Base-by-base conservation (phyloP, 164 flowering plant genomes). In the Aristolochia fimbriata region DNA sequence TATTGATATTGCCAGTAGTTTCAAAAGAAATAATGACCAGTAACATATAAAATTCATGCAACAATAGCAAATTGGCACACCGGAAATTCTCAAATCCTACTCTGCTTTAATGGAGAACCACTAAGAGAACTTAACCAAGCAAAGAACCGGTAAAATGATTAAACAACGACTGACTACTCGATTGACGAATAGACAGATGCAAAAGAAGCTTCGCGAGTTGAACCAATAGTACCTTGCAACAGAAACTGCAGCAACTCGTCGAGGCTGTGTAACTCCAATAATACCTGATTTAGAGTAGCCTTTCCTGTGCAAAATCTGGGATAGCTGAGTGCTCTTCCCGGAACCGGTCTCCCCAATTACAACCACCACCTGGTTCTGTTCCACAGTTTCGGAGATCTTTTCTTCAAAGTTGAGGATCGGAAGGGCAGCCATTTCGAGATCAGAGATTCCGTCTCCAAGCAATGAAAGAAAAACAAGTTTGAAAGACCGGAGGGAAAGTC, bases 281-380 rank as follows among this genome's bases (percentile, higher is more conserved):
- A 69, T 71, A 15, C 76, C 69, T 45, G 64, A 73, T 14, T 81
- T 71, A 37, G 97, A 73, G 78, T 76, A 88, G 14, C 97, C 97
- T 17, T 67, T 55, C 19, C 93, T 68, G 78, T 79, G 87, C 21
- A 94, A 77, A 27, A 90, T 88, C 76, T 93, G 99, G 54, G 96
- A 88, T 47, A 93, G 92, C 66, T 94, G 99, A n/a, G 99, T 94
- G 70, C 97, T 91, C 78, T 94, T 94, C 0, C 99, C 99, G 0
- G 99, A 94, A 48, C 99, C 99, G 8, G 99, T 91, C 67, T 91
- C 99, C 19, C 99, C 99, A 19, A 94, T 88, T 15, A 94, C 65
- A 3, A 94, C 97, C 0, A 81, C 89, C 6, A 91, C 95, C 0
- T 87, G 70, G 37, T 86, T 85, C 22, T 67, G 68, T 50, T 85